Base-by-base conservation (phyloP, 352 stramenopile genomes). In the Phytophthora parvispora region DNA sequence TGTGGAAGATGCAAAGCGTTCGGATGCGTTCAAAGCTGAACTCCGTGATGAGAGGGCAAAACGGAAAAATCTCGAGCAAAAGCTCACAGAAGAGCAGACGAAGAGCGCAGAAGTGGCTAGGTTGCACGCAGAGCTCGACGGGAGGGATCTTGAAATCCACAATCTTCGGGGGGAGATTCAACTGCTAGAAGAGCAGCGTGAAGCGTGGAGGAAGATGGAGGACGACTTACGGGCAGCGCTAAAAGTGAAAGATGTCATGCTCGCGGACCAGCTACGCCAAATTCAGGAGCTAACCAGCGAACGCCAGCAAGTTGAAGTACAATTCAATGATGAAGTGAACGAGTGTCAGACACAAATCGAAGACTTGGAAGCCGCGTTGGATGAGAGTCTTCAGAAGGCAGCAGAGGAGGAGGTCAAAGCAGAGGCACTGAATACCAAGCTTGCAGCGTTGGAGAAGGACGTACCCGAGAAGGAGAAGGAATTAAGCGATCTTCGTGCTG, bases 231-330 rank as follows among this genome's bases (percentile, higher is more conserved):
- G 81, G 15, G 82, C 86, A 27, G 81, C 82, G 2, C 12, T 92
- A 4, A 91, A 89, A 55, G 84, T 92, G 5, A 92, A 92, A 51
- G 80, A 94, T 27, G 78, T 91, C 1, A 94, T 94, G 83, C 74
- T 92, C 6, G 77, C 84, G 12, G 84, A 92, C 47, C 79, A 91
- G 28, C 67, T 77, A 28, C 70, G 83, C n/a, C 86, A 91, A 58
- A 76, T 90, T 0, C 60, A 76, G 10, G 72, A 91, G 43, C 48
- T 89, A 28, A 74, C 67, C 0, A 61, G 64, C 16, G 69, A 81
- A 2, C 62, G 71, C 2, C 54, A 74, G 6, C 67, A 76, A 25
- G 4, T 72, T 0, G 82, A 90, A 49, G 51, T 57, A 16, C 80
- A 88, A 10, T 82, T 87, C 20, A 72, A 80, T 3, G 72, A 85